phyloP scores from a whole-genome alignment of 208 protist genomes.

The Trypanosoma vivax region DNA sequence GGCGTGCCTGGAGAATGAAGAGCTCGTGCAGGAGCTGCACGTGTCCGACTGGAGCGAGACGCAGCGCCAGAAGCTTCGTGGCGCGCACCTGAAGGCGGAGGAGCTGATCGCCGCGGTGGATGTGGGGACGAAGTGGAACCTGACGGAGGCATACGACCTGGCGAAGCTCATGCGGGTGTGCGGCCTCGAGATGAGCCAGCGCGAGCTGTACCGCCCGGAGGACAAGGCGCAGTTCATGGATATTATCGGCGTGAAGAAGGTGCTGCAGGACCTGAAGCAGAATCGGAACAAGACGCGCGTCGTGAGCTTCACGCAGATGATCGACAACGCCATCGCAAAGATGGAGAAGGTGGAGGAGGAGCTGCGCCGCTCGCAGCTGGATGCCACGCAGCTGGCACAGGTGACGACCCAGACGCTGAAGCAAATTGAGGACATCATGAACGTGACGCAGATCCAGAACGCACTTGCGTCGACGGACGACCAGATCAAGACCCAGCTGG shows the following conservation, averaged over 20 bases:
- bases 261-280: conserved; percentile 68
- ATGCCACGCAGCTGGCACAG: conserved; percentile 66
- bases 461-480: conserved; percentile 68
- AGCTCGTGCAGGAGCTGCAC: conserved; percentile 79
- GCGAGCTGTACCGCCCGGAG: conserved; percentile 72
- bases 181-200: conserved; percentile 54
- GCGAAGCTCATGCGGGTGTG: conserved; percentile 75
- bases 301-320: conserved; percentile 70
- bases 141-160: conserved; percentile 76
- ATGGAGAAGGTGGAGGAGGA: conserved; percentile 81
- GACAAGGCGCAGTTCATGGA: conserved; percentile 75
- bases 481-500: conserved; percentile 74
- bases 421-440: conserved; percentile 78
- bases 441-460: conserved; percentile 68
- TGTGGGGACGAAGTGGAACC: conserved; percentile 77
- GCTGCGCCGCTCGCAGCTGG: conserved; percentile 48
- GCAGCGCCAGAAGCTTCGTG: conserved; percentile 69
- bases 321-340: conserved; percentile 74
- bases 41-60: conserved; percentile 79
- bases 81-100: conserved; percentile 66
- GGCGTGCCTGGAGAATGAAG: conserved; percentile 70
- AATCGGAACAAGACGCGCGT: conserved; percentile 79
- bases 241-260: conserved; percentile 71
- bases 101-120: conserved; percentile 65
- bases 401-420: conserved; percentile 57